phyloP scores from a whole-genome alignment of 768 basidiomycete genomes.

The Suillus occidentalis region DNA sequence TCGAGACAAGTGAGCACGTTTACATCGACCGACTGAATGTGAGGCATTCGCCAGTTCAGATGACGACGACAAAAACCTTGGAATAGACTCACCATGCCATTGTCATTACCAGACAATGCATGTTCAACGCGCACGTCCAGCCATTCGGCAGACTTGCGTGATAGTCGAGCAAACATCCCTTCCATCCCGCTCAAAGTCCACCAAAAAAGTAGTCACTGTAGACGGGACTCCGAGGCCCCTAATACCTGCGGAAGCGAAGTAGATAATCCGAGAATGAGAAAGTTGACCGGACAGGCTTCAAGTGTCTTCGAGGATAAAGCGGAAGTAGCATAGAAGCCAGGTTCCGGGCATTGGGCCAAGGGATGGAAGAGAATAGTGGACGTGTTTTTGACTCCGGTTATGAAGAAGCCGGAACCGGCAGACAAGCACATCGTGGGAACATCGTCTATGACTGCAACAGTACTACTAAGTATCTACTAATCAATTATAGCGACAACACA shows the following conservation, averaged over 20 bases:
- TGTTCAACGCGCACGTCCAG: slow-evolving; percentile 13
- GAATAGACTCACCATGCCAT: slow-evolving; percentile 16
- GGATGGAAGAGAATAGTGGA: neutral
- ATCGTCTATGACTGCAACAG: no score
- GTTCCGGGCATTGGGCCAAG: neutral
- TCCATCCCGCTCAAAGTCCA: neutral
- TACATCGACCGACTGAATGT: slow-evolving; percentile 16
- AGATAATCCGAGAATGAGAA: neutral
- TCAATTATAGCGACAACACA: neutral
- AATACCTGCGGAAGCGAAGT: neutral
- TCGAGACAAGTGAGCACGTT: slow-evolving; percentile 11
- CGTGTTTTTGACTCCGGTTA: neutral
- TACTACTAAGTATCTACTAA: no score
- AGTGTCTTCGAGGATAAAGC: neutral
- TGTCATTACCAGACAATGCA: slow-evolving; percentile 5
- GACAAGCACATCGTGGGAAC: neutral
- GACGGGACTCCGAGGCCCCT: neutral
- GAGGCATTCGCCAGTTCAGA: neutral
- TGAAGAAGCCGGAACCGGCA: slow-evolving; percentile 13
- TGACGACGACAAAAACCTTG: neutral
- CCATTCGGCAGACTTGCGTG: slow-evolving; percentile 14
- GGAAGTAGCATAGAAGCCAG: neutral
- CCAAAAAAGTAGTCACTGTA: neutral
- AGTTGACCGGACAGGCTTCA: neutral
- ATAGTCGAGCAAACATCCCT: slow-evolving; percentile 14